Conservation (phyloP, 352 stramenopile genomes). For the Pythium grandisporangium region DNA sequence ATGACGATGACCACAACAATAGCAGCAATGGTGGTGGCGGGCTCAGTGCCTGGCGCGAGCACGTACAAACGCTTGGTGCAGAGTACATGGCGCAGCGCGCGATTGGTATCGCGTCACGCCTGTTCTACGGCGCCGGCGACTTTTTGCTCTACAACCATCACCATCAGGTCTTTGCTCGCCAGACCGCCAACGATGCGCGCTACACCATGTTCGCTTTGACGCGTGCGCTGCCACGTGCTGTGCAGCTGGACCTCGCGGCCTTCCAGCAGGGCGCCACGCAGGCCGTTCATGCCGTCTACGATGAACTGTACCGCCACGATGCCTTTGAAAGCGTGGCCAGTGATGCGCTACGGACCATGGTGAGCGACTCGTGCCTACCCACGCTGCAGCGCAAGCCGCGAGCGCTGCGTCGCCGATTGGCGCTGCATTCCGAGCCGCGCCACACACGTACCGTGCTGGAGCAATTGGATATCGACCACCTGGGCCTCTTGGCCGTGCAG, state of each 20-base stretch:
- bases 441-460: conserved; percentile 20
- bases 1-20: too few relatives aligned
- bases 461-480: conserved; percentile 27
- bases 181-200: conserved; percentile 18
- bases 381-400: conserved; percentile 19
- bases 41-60: not conserved
- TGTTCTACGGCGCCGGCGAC: conserved; percentile 7
- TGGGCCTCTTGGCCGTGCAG: conserved; percentile 29
- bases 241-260: conserved; percentile 25
- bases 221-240: conserved; percentile 20
- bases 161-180: conserved; percentile 19
- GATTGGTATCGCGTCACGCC: conserved; percentile 11
- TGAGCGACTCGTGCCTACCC: conserved; percentile 12
- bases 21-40: too few relatives aligned
- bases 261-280: conserved; percentile 26
- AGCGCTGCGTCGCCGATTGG: conserved; percentile 11
- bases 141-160: conserved; percentile 23
- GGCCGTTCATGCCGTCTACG: conserved; percentile 27
- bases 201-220: conserved; percentile 47
- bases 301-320: conserved; percentile 27
- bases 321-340: conserved; percentile 6
- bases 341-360: conserved; percentile 17
- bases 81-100: conserved; percentile 9
- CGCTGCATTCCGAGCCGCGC: conserved; percentile 7
- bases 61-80: conserved; percentile 5